These are phyloP conservation scores for Lomentospora prolificans DNA, from an alignment of 2,329 filamentous ascomycete genomes.

Conservation along the genomic window DNA sequence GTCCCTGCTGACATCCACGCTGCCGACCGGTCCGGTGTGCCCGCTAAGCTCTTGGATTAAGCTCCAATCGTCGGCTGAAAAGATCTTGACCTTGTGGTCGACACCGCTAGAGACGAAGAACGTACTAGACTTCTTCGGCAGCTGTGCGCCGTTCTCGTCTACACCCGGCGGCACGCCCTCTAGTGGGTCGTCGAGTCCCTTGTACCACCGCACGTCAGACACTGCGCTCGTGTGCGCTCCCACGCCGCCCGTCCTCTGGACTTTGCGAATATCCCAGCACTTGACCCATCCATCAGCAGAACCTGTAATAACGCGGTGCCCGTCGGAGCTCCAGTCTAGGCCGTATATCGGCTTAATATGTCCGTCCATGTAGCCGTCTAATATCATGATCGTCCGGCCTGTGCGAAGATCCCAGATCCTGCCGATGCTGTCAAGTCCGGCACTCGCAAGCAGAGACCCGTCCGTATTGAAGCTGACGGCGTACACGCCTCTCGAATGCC, in stretches of 20 bases:
- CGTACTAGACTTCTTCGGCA: conserved; percentile 78
- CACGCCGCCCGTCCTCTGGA: conserved; percentile 71
- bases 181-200: conserved; percentile 67
- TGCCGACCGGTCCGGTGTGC: conserved; percentile 86
- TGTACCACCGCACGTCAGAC: conserved; percentile 89
- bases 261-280: conserved; percentile 93
- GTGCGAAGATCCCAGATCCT: conserved; percentile 92
- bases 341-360: conserved; percentile 88
- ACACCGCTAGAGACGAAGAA: conserved; percentile 89
- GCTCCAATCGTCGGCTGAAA: conserved; percentile 93
- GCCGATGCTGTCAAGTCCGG: conserved; percentile 89
- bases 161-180: conserved; percentile 49
- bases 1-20: conserved; percentile 78
- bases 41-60: conserved; percentile 79
- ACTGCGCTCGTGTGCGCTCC: conserved; percentile 88
- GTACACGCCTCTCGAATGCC: conserved; percentile 89
- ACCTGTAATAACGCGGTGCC: conserved; percentile 84
- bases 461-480: conserved; percentile 83
- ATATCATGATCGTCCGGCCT: conserved; percentile 87
- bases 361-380: conserved; percentile 74
- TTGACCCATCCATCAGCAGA: conserved; percentile 94
- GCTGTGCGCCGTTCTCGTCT: conserved; percentile 54
- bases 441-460: conserved; percentile 81
- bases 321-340: conserved; percentile 85
- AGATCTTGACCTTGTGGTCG: conserved; percentile 90